Percentiles rank a stretch among this genome's conserved stretches.
These are phyloP conservation scores for Sphagnum contortum DNA, from an alignment of 225 moss, liverwort and hornwort genomes.

Conservation along the genomic window DNA sequence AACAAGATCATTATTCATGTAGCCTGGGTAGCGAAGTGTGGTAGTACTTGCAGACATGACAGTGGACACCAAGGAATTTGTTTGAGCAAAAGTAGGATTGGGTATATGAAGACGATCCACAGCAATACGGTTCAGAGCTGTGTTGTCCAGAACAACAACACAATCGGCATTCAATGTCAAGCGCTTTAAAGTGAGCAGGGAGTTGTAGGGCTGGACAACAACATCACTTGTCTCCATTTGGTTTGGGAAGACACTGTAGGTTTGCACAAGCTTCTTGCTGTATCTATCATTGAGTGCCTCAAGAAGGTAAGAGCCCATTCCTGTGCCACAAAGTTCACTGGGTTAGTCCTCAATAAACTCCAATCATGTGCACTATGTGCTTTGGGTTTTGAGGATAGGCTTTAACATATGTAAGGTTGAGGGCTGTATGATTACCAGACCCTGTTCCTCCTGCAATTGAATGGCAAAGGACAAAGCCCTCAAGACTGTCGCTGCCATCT, in stretches of 20 bases:
- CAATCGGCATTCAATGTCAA: constrained; percentile 98
- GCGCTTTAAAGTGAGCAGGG: constrained; percentile 88
- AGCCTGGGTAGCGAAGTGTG: constrained; percentile 98
- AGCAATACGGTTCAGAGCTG: constrained; percentile 94
- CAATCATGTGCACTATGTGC: not conserved
- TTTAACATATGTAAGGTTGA: no score
- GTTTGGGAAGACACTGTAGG: constrained; percentile 97
- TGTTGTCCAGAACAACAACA: constrained; percentile 96
- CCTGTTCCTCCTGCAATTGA: constrained; percentile 99
- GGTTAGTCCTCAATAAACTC: not conserved
- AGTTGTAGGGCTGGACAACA: constrained; percentile 96
- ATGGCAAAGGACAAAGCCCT: constrained; percentile 99
- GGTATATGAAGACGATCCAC: constrained; percentile 97
- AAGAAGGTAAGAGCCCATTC: constrained; percentile 97
- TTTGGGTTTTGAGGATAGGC: no score
- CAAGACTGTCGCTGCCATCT: constrained; percentile 96
- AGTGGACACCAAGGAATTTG: constrained; percentile 97
- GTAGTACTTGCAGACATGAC: constrained; percentile 99
- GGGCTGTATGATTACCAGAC: constrained; percentile 40
- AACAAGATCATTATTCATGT: constrained; percentile 98
- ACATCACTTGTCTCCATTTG: constrained; percentile 99
- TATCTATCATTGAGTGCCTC: constrained; percentile 98
- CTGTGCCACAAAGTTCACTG: constrained; percentile 20
- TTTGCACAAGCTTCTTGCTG: constrained; percentile 98
- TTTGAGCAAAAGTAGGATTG: constrained; percentile 98